phyloP scores from a whole-genome alignment of 2,329 filamentous ascomycete species.

The Magnaporthiopsis incrustans region DNA sequence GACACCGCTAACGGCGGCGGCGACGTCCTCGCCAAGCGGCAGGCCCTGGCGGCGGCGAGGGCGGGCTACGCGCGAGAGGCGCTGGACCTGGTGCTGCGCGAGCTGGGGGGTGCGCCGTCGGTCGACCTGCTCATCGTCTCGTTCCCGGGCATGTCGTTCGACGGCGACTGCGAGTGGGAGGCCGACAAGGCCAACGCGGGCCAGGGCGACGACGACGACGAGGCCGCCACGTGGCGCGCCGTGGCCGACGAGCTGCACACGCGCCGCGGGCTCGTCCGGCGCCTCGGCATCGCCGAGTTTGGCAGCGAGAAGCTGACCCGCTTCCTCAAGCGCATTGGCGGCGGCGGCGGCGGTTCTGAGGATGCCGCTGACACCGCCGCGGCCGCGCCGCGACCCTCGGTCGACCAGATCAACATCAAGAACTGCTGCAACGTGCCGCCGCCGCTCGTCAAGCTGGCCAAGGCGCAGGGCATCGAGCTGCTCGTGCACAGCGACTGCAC shows the following conservation, averaged over 20 bases:
- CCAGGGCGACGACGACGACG: constrained; percentile 60
- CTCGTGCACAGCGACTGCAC: constrained; percentile 92
- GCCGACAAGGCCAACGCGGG: constrained; percentile 53
- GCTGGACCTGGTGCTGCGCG: constrained; percentile 69
- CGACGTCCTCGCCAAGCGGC: too few relatives aligned
- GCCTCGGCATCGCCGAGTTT: constrained; percentile 85
- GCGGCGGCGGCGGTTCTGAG: not conserved
- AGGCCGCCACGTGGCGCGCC: constrained; percentile 56
- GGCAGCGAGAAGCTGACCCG: constrained; percentile 73
- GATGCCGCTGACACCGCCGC: not conserved
- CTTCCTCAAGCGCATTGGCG: constrained; percentile 55
- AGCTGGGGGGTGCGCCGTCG: constrained; percentile 58
- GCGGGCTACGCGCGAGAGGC: constrained; percentile 69
- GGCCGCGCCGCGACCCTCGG: constrained; percentile 62
- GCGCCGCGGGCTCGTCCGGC: constrained; percentile 59
- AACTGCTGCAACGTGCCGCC: constrained; percentile 96
- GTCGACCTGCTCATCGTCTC: constrained; percentile 88
- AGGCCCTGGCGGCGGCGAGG: constrained; percentile 42
- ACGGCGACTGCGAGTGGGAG: constrained; percentile 81
- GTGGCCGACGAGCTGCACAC: constrained; percentile 63
- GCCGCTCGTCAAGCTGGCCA: constrained; percentile 76
- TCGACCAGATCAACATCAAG: constrained; percentile 93
- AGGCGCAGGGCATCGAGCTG: constrained; percentile 73
- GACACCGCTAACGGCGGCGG: too few relatives aligned
- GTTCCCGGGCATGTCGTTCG: constrained; percentile 88